Conservation (phyloP, 202 grass and related monocot genomes). For the Brachypodium distachyon region DNA sequence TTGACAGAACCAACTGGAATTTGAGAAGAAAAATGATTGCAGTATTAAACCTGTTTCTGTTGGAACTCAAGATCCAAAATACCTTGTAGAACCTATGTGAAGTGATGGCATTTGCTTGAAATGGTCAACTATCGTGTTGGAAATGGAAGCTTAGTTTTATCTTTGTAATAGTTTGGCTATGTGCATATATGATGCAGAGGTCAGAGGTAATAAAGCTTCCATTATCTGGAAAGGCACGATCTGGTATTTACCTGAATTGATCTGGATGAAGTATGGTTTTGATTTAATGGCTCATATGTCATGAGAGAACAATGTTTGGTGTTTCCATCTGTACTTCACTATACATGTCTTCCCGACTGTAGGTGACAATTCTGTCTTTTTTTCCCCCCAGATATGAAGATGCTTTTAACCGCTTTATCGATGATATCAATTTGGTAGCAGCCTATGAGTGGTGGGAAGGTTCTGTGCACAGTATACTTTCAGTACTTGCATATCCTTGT, state of each 20-base stretch:
- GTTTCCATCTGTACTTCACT: not conserved
- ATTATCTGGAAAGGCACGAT: too few relatives aligned
- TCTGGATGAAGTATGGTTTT: not conserved
- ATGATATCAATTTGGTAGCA: slow-evolving; percentile 93
- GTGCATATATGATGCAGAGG: too few relatives aligned
- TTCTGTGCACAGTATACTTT: slow-evolving; percentile 92
- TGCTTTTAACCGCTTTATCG: slow-evolving; percentile 94
- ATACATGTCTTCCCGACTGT: not conserved
- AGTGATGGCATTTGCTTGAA: not conserved
- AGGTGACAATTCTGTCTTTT: not conserved
- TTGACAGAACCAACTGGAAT: not conserved
- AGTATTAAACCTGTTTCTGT: not conserved
- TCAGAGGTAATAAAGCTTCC: too few relatives aligned
- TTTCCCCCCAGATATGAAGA: slow-evolving; percentile 83
- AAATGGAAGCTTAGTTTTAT: not conserved
- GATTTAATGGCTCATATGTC: not conserved
- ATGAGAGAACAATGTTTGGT: not conserved
- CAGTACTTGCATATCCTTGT: slow-evolving; percentile 95
- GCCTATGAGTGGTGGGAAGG: slow-evolving; percentile 99
- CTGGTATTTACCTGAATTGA: not conserved
- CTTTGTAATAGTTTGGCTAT: too few relatives aligned
- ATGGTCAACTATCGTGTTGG: not conserved
- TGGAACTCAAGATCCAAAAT: not conserved
- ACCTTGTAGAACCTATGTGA: not conserved
- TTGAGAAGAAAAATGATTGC: not conserved